Percentiles rank a stretch among this genome's conserved stretches.
Conservation (phyloP, 139 green algal genomes). For the Protoeuglena noctilucae region DNA sequence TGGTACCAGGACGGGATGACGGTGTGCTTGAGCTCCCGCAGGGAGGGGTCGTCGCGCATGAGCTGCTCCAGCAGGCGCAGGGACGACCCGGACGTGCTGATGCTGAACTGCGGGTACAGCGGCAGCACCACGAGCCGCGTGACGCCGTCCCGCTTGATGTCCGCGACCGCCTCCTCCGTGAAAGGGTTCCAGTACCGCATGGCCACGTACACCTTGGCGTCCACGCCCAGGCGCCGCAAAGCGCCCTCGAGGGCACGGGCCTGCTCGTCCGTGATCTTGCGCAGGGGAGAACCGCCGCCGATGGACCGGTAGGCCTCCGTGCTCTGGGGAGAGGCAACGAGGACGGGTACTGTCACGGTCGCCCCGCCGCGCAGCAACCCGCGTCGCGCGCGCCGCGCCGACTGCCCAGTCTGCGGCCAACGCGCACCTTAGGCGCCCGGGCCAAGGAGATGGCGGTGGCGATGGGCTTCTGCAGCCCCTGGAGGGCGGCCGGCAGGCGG, state of each 20-base stretch:
- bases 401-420: no score
- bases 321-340: no score
- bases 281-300: conserved; percentile 82
- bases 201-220: conserved; percentile 73
- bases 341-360: no score
- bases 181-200: conserved; percentile 99
- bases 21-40: conserved; percentile 56
- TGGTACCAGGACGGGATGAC: conserved; percentile 67
- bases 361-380: no score
- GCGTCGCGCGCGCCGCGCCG: no score
- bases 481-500: conserved; percentile 32
- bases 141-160: conserved; percentile 76
- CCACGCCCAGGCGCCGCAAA: not conserved
- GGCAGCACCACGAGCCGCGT: conserved; percentile 77
- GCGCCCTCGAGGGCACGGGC: conserved; percentile 42
- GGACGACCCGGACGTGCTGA: conserved; percentile 77
- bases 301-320: conserved; percentile 83
- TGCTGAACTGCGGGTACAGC: conserved; percentile 92
- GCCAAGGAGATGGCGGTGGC: conserved; percentile 65
- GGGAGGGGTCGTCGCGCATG: conserved; percentile 28
- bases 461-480: conserved; percentile 69
- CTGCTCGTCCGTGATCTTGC: conserved; percentile 87
- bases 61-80: conserved; percentile 80
- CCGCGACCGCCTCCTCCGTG: conserved; percentile 83
- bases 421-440: conserved; percentile 83